Base-by-base conservation (phyloP, 2,329 filamentous ascomycete species). In the Elsinoe perseae region DNA sequence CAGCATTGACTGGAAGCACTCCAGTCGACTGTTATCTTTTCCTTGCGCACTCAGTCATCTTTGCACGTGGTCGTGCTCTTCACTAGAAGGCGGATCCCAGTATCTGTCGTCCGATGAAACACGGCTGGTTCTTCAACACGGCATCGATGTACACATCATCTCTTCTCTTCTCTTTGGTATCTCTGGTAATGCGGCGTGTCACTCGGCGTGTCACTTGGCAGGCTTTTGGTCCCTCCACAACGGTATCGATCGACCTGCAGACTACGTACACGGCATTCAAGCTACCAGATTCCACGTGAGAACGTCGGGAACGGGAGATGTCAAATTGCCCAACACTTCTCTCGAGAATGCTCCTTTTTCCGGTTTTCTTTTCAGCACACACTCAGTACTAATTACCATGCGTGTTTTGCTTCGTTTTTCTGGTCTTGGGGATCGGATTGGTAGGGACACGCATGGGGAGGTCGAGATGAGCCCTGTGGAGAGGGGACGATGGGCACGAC, bases 1-100 rank as follows among this genome's bases (percentile, higher is more conserved):
- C 71, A 70, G 70, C 71, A 69, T 64, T 66, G 71, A 44, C 69
- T 67, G 70, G 73, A n/a, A n/a, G n/a, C 69, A 69, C 68, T 46
- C 60, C 61, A 65, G 66, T 60, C 60, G 62, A 56, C 61, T 66
- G 70, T 69, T 62, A 65, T 66, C 63, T 48, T 61, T 57, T 57
- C 57, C 56, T 54, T 55, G 44, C 48, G 16, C 44, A 43, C 20
- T 50, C 50, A 16, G 46, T 63, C 58, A 65, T 61, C 66, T 64
- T 36, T 46, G 42, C 38, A 48, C 53, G 40, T 46, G n/a, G 25
- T 48, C 53, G 53, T 56, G 53, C 28, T 36, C 25, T 36, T 48
- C 40, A 44, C 36, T 44, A 56, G 28, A 56, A 46, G 53, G 42
- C 53, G 23, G 40, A 27, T 48, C 40, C 25, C 21, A 5, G 16